Conservation (phyloP, 495 filamentous ascomycete genomes). For the Xylaria bambusicola region DNA sequence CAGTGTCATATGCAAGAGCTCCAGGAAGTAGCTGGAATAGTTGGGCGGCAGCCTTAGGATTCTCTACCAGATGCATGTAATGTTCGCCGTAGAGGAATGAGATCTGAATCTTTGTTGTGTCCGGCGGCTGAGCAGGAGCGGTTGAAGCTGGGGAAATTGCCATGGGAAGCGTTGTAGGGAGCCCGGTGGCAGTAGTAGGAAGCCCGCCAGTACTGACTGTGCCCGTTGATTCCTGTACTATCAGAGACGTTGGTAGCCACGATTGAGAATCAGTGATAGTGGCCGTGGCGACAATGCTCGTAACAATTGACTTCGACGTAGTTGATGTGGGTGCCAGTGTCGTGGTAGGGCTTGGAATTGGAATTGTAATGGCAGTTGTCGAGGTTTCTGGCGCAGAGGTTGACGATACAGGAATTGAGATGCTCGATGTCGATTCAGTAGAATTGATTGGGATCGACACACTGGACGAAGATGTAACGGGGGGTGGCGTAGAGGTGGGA, state of each 20-base stretch:
- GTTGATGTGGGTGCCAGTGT: slow-evolving; percentile 14
- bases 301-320: slow-evolving; percentile 30
- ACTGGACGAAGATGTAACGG: slow-evolving; percentile 18
- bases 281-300: slow-evolving; percentile 38
- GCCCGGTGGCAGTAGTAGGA: slow-evolving; percentile 39
- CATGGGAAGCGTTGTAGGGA: slow-evolving; percentile 67
- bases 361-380: slow-evolving; percentile 13
- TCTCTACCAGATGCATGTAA: slow-evolving; percentile 76
- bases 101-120: slow-evolving; percentile 72
- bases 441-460: slow-evolving; percentile 26
- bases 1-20: slow-evolving; percentile 69
- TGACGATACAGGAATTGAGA: slow-evolving; percentile 8
- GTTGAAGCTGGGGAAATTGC: slow-evolving; percentile 65
- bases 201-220: slow-evolving; percentile 25
- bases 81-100: slow-evolving; percentile 80
- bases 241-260: slow-evolving; percentile 48
- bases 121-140: slow-evolving; percentile 50
- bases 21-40: slow-evolving; percentile 81
- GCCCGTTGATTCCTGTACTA: slow-evolving; percentile 42
- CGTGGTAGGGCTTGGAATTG: slow-evolving; percentile 14
- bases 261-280: slow-evolving; percentile 44
- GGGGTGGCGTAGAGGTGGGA: slow-evolving; percentile 18
- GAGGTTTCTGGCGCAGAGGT: neutral
- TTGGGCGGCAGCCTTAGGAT: slow-evolving; percentile 72
- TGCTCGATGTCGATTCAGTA: slow-evolving; percentile 24